Base-by-base conservation (phyloP, 1,284 basidiomycete species). In the Leccinum cinnamomeum region DNA sequence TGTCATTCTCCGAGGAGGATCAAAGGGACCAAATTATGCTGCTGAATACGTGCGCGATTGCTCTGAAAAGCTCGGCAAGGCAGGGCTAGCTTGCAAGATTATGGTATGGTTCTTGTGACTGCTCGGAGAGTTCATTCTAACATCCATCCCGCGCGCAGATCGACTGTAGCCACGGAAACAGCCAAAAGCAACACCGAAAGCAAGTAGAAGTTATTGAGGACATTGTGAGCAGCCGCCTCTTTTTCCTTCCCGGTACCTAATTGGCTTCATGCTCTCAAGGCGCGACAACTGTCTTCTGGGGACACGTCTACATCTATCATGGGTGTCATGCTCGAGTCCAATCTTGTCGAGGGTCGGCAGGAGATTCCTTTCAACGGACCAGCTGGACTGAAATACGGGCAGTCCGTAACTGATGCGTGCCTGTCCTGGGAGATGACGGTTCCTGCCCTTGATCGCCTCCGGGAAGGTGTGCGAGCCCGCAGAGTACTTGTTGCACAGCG, bases 251-350 rank as follows among this genome's bases (percentile, higher is more conserved):
- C 20, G 11, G 1, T 6, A 48, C 60, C 64, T 11, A 62, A 46
- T 48, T 51, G 11, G 18, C 18, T 25, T 23, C 51, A 2, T 57
- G 7, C n/a, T 57, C 16, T 30, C 5, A 65, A 92, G 90, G 87
- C 90, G 23, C 78, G 79, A 51, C 91, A 95, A 80, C 78, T 94
- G 20, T 83, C 89, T 65, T 84, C 82, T 3, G 80, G 81, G 41
- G 88, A 93, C 59, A 94, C 92, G 1, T 82, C 87, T 2, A 74
- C 82, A 23, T 84, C 86, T 72, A 94, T 99, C 68, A 91, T 97
- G 84, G 97, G 97, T 63, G 95, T 97, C 64, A 99, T 99, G 97
- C 84, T 98, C 65, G 97, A 99, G 78, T 94, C 91, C 56, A 97
- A 99, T 77, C 82, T 98, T 62, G 85, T 92, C 55, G 96, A 95